These are phyloP conservation scores for Ganoderma resinaceum DNA, from an alignment of 1,284 basidiomycete genomes.

Conservation along the genomic window DNA sequence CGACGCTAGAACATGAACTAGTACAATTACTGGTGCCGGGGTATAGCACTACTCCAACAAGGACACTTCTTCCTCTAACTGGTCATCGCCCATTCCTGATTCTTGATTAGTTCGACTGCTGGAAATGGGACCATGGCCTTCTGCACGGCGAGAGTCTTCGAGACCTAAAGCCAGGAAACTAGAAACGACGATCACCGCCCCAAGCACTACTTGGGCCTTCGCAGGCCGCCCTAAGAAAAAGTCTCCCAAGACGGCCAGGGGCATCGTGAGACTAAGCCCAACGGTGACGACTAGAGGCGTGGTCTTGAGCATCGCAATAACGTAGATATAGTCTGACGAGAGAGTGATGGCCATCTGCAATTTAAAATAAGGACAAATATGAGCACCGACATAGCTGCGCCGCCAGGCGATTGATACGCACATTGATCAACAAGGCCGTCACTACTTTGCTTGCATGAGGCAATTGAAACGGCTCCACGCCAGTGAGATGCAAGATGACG, in stretches of 20 bases:
- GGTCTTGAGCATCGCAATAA: conserved; percentile 96
- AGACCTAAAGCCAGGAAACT: conserved; percentile 75
- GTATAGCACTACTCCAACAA: conserved; percentile 9
- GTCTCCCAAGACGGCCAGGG: conserved; percentile 86
- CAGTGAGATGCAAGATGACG: conserved; percentile 79
- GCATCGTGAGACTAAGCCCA: conserved; percentile 95
- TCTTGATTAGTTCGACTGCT: conserved; percentile 34
- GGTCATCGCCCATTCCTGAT: conserved; percentile 24
- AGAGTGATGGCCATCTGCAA: conserved; percentile 85
- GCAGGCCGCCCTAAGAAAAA: conserved; percentile 66
- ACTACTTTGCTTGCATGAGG: conserved; percentile 70
- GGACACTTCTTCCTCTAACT: conserved; percentile 28
- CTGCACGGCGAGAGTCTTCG: conserved; percentile 53
- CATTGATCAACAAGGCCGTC: conserved; percentile 79
- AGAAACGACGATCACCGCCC: conserved; percentile 70
- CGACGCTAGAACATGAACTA: neutral
- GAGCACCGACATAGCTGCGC: neutral
- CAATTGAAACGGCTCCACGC: conserved; percentile 79
- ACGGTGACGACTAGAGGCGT: conserved; percentile 94
- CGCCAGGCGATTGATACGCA: conserved; percentile 37
- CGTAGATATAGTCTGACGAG: conserved; percentile 87
- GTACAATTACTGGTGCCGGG: neutral
- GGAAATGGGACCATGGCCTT: conserved; percentile 36
- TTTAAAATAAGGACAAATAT: neutral
- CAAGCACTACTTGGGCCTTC: conserved; percentile 64